A percentile compares a stretch with the other conserved stretches of the same genome.
Evolutionary conservation across 2,329 filamentous ascomycete genomes (phyloP).

Genomic region (Pestalotiopsis sp.): DNA sequence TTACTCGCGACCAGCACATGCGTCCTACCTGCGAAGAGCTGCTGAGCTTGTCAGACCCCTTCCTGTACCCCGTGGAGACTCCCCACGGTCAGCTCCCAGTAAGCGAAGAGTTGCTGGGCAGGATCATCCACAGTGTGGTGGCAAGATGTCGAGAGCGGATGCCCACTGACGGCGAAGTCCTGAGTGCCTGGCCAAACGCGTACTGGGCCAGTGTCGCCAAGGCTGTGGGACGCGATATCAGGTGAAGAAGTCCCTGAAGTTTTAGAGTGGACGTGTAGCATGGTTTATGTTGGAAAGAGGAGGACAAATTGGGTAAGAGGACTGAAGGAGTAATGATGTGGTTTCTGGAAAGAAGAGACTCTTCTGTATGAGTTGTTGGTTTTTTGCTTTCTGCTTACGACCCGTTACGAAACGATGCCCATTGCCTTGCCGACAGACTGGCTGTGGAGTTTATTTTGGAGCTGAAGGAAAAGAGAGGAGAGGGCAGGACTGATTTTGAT

Average conservation of each 20-base stretch:
- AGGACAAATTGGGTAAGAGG: not conserved
- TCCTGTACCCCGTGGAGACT: conserved; percentile 64
- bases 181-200: conserved; percentile 60
- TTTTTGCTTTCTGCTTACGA: not conserved
- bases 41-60: conserved; percentile 60
- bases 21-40: conserved; percentile 68
- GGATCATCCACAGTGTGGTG: conserved; percentile 67
- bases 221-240: conserved; percentile 41
- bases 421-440: too few species aligned
- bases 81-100: conserved; percentile 59
- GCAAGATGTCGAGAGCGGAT: conserved; percentile 59
- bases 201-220: conserved; percentile 65
- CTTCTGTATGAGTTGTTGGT: not conserved
- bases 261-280: not conserved
- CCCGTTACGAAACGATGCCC: not conserved
- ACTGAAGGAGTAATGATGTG: not conserved
- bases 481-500: not conserved
- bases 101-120: conserved; percentile 62
- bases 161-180: conserved; percentile 60
- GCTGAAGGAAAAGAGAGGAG: not conserved
- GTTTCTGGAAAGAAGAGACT: not conserved
- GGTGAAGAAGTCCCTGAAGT: not conserved
- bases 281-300: not conserved
- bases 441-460: not conserved
- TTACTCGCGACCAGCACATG: conserved; percentile 63